Evolutionary conservation across 1,284 basidiomycete genomes (phyloP), one percentile per base, ranked within the genome.

Genomic region (Trametes polyzona): DNA sequence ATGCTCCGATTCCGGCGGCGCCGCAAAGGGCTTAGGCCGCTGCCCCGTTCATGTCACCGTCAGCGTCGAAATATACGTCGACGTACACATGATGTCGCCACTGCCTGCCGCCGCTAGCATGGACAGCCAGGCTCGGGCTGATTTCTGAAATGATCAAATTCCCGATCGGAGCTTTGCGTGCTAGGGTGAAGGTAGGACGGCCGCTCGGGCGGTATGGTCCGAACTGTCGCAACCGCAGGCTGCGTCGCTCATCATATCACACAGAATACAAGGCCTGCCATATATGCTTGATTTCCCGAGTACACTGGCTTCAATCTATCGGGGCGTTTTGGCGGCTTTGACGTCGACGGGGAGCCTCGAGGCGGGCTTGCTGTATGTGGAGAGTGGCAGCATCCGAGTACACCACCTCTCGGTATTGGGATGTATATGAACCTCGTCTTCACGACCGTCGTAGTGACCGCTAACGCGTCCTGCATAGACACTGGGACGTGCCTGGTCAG

Each of bases 21-120:
- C 55, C 58, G 58, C 44, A 60, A 57, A 24, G 35, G 16, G 36
- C 24, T n/a, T n/a, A n/a, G n/a, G n/a, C n/a, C n/a, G n/a, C 4
- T 16, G 33, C 14, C 17, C 33, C 33, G 12, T n/a, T n/a, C n/a
- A n/a, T n/a, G n/a, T n/a, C n/a, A n/a, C n/a, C n/a, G n/a, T n/a
- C n/a, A n/a, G n/a, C n/a, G n/a, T n/a, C n/a, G n/a, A n/a, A n/a
- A n/a, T n/a, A n/a, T n/a, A n/a, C n/a, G n/a, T n/a, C n/a, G n/a
- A n/a, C n/a, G n/a, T n/a, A n/a, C n/a, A n/a, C n/a, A n/a, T n/a
- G n/a, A n/a, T n/a, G n/a, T n/a, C n/a, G n/a, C n/a, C n/a, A n/a
- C n/a, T n/a, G n/a, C n/a, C n/a, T n/a, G n/a, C n/a, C n/a, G n/a
- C n/a, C n/a, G n/a, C n/a, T n/a, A n/a, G n/a, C n/a, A n/a, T n/a